Percentiles rank a stretch among this genome's conserved stretches.
phyloP scores from a whole-genome alignment of 768 basidiomycete genomes.

The Chalciporus chontae region DNA sequence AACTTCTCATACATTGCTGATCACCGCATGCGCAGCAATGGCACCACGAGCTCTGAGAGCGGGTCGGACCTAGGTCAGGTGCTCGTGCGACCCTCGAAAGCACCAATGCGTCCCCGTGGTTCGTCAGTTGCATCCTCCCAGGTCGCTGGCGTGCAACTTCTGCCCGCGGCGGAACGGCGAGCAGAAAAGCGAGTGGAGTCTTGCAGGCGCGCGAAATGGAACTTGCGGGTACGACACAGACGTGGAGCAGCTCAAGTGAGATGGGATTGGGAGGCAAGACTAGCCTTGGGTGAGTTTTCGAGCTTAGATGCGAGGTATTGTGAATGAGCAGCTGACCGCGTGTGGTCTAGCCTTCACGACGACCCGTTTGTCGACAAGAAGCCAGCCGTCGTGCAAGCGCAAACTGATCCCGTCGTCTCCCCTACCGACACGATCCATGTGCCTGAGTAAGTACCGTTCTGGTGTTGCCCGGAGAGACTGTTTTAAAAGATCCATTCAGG shows the following conservation, averaged over 20 bases:
- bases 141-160: constrained; percentile 2
- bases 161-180: constrained; percentile 18
- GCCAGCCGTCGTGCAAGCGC: constrained; percentile 4
- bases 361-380: constrained; percentile 28
- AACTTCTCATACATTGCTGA: too few species aligned
- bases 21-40: constrained; percentile 2
- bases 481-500: constrained; percentile 7
- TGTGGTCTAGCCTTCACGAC: constrained; percentile 14
- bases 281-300: constrained; percentile 18
- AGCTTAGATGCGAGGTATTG: not conserved
- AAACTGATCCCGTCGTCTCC: constrained; percentile 16
- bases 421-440: constrained; percentile 29
- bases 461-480: not conserved
- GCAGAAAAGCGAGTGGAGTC: constrained; percentile 25
- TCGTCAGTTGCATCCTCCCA: constrained; percentile 27
- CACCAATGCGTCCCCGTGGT: constrained; percentile 25
- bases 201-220: constrained; percentile 28
- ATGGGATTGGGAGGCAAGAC: constrained; percentile 18
- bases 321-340: too few species aligned
- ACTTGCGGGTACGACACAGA: constrained; percentile 30
- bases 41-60: constrained; percentile 13
- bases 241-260: constrained; percentile 26
- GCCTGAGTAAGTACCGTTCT: constrained; percentile 23
- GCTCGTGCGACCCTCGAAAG: constrained; percentile 21
- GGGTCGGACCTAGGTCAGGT: constrained; percentile 20